Conservation (phyloP, 1,284 basidiomycete species). For the Meripilus lineatus region DNA sequence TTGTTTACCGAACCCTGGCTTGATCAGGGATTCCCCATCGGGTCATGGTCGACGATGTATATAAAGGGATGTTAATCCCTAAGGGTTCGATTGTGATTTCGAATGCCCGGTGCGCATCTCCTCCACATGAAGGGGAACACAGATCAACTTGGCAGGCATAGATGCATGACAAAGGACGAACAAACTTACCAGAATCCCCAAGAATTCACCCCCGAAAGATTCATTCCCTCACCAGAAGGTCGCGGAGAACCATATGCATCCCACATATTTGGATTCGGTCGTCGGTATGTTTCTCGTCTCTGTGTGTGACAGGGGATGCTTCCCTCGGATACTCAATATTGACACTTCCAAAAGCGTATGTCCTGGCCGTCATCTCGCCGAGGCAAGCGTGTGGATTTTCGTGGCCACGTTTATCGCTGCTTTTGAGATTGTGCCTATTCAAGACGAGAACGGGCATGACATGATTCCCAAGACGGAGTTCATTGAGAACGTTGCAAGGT, state of each 20-base stretch:
- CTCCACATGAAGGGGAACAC: background rate
- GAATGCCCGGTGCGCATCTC: conserved; percentile 39
- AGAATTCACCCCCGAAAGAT: conserved; percentile 19
- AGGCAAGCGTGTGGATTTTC: conserved; percentile 12
- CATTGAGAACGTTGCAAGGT: background rate
- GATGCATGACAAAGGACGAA: conserved; percentile 19
- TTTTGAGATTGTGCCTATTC: conserved; percentile 12
- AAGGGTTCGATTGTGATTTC: conserved; percentile 39
- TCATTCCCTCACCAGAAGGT: conserved; percentile 13
- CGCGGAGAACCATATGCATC: background rate
- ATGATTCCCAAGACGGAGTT: conserved; percentile 1
- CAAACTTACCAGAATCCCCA: conserved; percentile 19
- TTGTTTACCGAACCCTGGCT: too few relatives aligned
- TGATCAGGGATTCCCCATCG: background rate
- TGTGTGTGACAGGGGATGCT: too few relatives aligned
- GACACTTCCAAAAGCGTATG: conserved; percentile 11
- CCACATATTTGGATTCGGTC: background rate
- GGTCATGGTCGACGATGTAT: conserved; percentile 35
- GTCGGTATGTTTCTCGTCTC: background rate
- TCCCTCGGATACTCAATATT: background rate
- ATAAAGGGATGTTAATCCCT: conserved; percentile 42
- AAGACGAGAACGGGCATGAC: conserved; percentile 12
- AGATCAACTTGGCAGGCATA: conserved; percentile 11
- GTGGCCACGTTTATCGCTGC: conserved; percentile 14
- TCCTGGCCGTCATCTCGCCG: conserved; percentile 14